Percentiles rank a stretch among this genome's conserved stretches.
Conservation (phyloP, 371 early-diverging fungal species). For the Catenaria anguillulae region DNA sequence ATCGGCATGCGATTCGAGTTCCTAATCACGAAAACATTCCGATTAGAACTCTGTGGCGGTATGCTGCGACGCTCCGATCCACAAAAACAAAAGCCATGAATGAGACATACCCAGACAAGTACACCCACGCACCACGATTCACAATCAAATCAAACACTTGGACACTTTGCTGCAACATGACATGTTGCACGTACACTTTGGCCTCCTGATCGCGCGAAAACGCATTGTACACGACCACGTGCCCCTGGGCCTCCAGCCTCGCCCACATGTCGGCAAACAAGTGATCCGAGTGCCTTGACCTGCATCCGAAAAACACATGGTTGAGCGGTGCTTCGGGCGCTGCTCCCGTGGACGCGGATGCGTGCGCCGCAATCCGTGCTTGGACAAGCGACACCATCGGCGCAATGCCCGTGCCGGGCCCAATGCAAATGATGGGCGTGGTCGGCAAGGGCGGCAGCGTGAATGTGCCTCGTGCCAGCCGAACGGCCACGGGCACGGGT, state of each 20-base stretch:
- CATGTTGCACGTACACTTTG: conserved; percentile 53
- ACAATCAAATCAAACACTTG: conserved; percentile 50
- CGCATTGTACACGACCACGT: conserved; percentile 48
- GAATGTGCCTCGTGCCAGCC: not conserved
- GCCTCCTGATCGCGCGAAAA: conserved; percentile 57
- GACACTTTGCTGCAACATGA: conserved; percentile 36
- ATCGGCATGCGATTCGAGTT: conserved; percentile 69
- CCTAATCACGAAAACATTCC: too few species aligned
- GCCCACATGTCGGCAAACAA: conserved; percentile 53
- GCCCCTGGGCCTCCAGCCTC: conserved; percentile 23
- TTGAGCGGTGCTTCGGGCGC: too few species aligned
- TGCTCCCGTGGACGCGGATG: too few species aligned
- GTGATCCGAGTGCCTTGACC: conserved; percentile 51
- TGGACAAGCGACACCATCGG: conserved; percentile 79
- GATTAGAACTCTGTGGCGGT: too few species aligned
- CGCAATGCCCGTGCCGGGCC: conserved; percentile 79
- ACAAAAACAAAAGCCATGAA: too few species aligned
- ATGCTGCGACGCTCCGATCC: too few species aligned
- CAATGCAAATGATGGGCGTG: conserved; percentile 53
- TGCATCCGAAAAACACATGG: conserved; percentile 66
- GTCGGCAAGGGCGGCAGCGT: not conserved
- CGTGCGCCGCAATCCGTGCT: conserved; percentile 25
- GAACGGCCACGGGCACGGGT: conserved; percentile 14
- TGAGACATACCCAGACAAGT: too few species aligned
- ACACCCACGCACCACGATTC: conserved; percentile 38